Evolutionary conservation across 768 basidiomycete genomes (phyloP).

Genomic region (Russula lepida): DNA sequence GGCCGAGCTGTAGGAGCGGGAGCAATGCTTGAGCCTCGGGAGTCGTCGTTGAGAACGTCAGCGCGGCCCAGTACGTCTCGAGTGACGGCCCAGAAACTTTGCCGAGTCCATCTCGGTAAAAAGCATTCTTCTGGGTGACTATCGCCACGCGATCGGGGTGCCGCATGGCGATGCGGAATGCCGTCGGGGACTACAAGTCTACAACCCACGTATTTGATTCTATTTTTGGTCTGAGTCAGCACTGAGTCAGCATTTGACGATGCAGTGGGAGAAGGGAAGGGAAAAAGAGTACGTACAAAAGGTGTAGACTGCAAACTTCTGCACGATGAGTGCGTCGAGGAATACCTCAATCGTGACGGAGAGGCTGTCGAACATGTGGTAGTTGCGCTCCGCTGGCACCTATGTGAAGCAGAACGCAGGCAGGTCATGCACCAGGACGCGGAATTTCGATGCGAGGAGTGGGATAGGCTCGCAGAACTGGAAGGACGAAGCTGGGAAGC

Average conservation of each 20-base stretch:
- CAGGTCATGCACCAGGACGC: constrained; percentile 41
- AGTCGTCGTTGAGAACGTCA: background rate
- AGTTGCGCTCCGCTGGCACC: constrained; percentile 31
- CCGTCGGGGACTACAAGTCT: constrained; percentile 22
- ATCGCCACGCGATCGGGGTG: constrained; percentile 38
- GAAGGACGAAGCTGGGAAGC: constrained; percentile 41
- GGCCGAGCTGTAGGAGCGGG: constrained; percentile 1
- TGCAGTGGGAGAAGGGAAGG: background rate
- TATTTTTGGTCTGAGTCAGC: background rate
- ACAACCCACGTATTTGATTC: background rate
- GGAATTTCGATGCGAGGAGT: constrained; percentile 33
- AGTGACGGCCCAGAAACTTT: constrained; percentile 32
- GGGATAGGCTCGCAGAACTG: constrained; percentile 43
- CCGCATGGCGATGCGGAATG: constrained; percentile 30
- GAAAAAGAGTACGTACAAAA: constrained; percentile 32
- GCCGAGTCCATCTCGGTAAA: constrained; percentile 39
- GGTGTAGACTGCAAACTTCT: constrained; percentile 36
- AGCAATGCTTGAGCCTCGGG: background rate
- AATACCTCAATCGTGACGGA: constrained; percentile 35
- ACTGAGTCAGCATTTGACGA: background rate
- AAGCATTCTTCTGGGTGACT: constrained; percentile 43
- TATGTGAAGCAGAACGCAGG: constrained; percentile 45
- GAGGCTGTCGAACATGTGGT: constrained; percentile 36
- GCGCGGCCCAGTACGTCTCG: constrained; percentile 27
- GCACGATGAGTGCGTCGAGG: constrained; percentile 32